phyloP scores from a whole-genome alignment of 2,329 filamentous ascomycete species.

The Fusarium sp. region DNA sequence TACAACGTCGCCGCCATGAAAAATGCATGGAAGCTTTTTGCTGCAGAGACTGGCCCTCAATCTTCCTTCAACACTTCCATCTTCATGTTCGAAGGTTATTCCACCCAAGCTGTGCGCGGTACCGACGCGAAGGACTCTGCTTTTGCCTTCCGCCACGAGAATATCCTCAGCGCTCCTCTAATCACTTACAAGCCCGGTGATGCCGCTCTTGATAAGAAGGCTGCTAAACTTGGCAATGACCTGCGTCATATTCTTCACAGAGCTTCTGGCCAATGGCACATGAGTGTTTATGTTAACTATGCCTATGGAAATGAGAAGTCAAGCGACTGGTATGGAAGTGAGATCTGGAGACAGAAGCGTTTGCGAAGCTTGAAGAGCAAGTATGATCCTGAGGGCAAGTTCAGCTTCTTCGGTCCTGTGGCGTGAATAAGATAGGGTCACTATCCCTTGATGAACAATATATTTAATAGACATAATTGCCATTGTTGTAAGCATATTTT shows the following conservation, averaged over 20 bases:
- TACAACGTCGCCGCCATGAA: constrained; percentile 38
- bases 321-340: constrained; percentile 60
- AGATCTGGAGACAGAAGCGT: constrained; percentile 61
- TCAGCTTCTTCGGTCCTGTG: constrained; percentile 59
- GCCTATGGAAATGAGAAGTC: constrained; percentile 61
- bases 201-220: constrained; percentile 27
- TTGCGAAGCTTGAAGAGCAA: constrained; percentile 60
- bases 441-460: background rate
- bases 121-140: constrained; percentile 11
- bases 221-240: constrained; percentile 33
- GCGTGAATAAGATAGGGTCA: constrained; percentile 3
- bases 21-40: constrained; percentile 35
- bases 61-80: constrained; percentile 49
- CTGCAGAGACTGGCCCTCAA: constrained; percentile 16
- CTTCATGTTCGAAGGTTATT: constrained; percentile 69
- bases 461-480: background rate
- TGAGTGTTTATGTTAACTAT: constrained; percentile 61
- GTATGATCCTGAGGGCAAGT: constrained; percentile 61
- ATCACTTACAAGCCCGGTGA: constrained; percentile 39
- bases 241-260: constrained; percentile 35
- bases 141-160: constrained; percentile 43
- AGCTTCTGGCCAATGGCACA: constrained; percentile 16
- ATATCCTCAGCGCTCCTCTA: constrained; percentile 41
- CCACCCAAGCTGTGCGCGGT: constrained; percentile 54
- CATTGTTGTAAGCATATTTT: background rate